Evolutionary conservation across 2,329 filamentous ascomycete species (phyloP).

Genomic region (Clonostachys byssicola): DNA sequence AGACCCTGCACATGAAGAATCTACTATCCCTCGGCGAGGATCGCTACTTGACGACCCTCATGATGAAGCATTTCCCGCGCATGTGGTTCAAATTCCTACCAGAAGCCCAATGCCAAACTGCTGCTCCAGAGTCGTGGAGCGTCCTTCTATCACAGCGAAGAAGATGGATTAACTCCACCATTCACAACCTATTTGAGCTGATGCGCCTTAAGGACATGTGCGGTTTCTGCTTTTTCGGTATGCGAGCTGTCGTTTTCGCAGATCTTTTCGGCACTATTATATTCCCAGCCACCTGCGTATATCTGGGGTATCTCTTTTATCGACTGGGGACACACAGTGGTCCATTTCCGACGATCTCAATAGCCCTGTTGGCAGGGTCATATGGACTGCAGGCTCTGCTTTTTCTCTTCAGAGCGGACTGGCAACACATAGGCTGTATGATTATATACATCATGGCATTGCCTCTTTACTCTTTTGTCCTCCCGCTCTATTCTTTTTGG

Average conservation of each 20-base stretch:
- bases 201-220: constrained; percentile 90
- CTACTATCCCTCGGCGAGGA: constrained; percentile 90
- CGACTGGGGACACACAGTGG: constrained; percentile 63
- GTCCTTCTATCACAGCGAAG: constrained; percentile 95
- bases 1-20: constrained; percentile 97
- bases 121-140: constrained; percentile 89
- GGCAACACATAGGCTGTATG: constrained; percentile 99
- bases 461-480: constrained; percentile 86
- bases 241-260: constrained; percentile 94
- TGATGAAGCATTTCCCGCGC: constrained; percentile 94
- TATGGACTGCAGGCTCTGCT: constrained; percentile 96
- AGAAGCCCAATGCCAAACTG: constrained; percentile 89
- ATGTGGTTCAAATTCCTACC: constrained; percentile 97
- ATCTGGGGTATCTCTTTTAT: constrained; percentile 87
- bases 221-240: constrained; percentile 97
- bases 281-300: constrained; percentile 82
- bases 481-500: constrained; percentile 98
- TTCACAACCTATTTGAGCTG: constrained; percentile 92
- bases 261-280: constrained; percentile 92
- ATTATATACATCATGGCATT: constrained; percentile 94
- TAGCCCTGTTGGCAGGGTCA: constrained; percentile 83
- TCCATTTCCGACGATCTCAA: constrained; percentile 79
- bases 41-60: constrained; percentile 93
- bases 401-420: constrained; percentile 94
- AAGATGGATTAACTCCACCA: constrained; percentile 98